Conservation (phyloP, 2,329 filamentous ascomycete species). For the Botryotinia narcissicola region DNA sequence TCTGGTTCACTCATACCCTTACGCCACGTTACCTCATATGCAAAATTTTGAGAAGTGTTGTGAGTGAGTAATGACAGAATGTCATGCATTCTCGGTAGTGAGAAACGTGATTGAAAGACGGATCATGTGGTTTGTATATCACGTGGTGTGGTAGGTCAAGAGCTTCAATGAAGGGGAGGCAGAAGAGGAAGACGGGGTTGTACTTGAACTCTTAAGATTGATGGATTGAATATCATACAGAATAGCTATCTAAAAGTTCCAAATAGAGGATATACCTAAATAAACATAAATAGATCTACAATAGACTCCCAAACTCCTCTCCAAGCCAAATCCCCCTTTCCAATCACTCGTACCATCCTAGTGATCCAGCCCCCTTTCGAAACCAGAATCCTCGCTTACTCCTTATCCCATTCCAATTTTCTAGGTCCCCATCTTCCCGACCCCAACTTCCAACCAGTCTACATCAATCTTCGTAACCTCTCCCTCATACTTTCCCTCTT, state of each 20-base stretch:
- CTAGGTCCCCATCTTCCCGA: background rate
- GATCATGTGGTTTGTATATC: background rate
- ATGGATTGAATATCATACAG: background rate
- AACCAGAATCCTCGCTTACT: background rate
- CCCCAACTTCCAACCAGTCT: background rate
- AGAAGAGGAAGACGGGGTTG: background rate
- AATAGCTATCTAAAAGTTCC: background rate
- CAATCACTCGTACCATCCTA: background rate
- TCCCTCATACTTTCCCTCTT: background rate
- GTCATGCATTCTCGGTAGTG: background rate
- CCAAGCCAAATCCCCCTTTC: background rate
- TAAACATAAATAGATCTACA: background rate
- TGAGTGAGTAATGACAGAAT: too few relatives aligned
- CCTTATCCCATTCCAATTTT: too few relatives aligned
- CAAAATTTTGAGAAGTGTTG: background rate
- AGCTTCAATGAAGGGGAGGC: background rate
- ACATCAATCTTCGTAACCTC: background rate
- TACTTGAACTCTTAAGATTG: background rate
- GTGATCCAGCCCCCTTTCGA: background rate
- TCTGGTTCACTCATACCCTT: background rate
- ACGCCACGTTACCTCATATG: background rate
- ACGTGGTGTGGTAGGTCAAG: background rate
- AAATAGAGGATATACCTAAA: background rate
- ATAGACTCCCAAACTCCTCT: background rate
- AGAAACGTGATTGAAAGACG: background rate